Conservation (phyloP, 2,329 filamentous ascomycete genomes). For the Mollisiaceae sp. region DNA sequence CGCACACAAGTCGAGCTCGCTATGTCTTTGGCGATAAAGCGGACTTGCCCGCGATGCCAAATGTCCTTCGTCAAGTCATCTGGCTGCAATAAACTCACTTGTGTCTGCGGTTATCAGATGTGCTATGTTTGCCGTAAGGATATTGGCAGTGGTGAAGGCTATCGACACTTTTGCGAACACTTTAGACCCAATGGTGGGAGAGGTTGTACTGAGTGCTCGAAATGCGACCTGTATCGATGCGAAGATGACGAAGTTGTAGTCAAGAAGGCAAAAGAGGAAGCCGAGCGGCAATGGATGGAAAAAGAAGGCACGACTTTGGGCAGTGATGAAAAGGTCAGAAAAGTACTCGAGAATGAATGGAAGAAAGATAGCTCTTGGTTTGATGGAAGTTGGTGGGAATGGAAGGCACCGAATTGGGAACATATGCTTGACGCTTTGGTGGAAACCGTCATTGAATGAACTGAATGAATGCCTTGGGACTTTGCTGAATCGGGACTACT, state of each 20-base stretch:
- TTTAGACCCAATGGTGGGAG: slow-evolving; percentile 81
- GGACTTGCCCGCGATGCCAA: slow-evolving; percentile 89
- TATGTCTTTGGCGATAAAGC: slow-evolving; percentile 92
- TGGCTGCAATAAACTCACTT: slow-evolving; percentile 97
- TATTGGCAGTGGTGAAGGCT: slow-evolving; percentile 72
- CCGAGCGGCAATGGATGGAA: slow-evolving; percentile 73
- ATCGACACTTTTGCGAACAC: slow-evolving; percentile 95
- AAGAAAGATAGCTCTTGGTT: slow-evolving; percentile 36
- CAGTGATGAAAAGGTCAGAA: slow-evolving; percentile 60
- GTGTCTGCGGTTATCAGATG: slow-evolving; percentile 96
- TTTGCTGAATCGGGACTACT: slow-evolving; percentile 8
- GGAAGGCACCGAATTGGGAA: slow-evolving; percentile 38
- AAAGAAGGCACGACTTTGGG: slow-evolving; percentile 64
- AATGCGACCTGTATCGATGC: slow-evolving; percentile 74
- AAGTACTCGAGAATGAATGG: slow-evolving; percentile 58
- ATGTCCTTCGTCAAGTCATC: slow-evolving; percentile 91
- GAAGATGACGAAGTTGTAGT: slow-evolving; percentile 76
- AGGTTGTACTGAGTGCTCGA: slow-evolving; percentile 78
- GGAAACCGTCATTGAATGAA: slow-evolving; percentile 42
- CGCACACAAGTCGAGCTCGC: slow-evolving; percentile 91
- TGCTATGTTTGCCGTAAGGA: slow-evolving; percentile 93
- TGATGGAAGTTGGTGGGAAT: slow-evolving; percentile 33
- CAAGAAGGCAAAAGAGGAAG: slow-evolving; percentile 70
- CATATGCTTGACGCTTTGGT: slow-evolving; percentile 41
- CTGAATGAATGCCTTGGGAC: slow-evolving; percentile 22